Evolutionary conservation across 2,329 filamentous ascomycete species (phyloP), one percentile per base, ranked within the genome.

Genomic region (Stemphylium vesicarium): DNA sequence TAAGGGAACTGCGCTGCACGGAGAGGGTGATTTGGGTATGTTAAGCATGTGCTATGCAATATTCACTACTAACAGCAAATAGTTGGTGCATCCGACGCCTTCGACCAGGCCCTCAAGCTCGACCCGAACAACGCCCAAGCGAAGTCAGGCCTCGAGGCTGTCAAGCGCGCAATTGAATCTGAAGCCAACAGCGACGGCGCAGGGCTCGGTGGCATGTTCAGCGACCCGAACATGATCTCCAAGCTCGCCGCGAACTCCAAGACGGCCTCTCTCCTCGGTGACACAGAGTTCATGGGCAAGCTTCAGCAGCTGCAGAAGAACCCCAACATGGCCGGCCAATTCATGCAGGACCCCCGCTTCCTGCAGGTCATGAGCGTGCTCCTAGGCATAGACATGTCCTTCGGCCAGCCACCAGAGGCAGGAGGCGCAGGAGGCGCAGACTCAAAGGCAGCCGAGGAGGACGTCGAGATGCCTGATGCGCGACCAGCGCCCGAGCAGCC

Each of bases 171-270:
- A 18, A 93, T 99, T 76, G 88, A 96, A 66, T 84, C 86, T 20
- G 91, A 95, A 75, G 86, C 85, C 18, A 78, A 79, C 67, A 84
- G 77, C n/a, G 85, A 87, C 65, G 84, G 84, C 33, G 90, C 85
- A 49, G 92, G 92, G 40, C 81, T 99, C n/a, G 91, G 90, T 65
- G 85, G 87, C 74, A 93, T 99, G 84, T 98, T 99, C 84, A 94
- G 86, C 75, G 96, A 99, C 75, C 95, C 95, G 15, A 86, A 92
- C 71, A 81, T 99, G 64, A 83, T 96, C 60, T 85, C 91, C 75
- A 99, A 99, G 82, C 88, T 99, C 54, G 92, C 93, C 60, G 85
- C 80, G 68, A 98, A 98, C 81, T 95, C 96, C 60, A 98, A 98
- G 86, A 99, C 96, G 10, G 88, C 89, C 62, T 76, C 82, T 11